A percentile compares a stretch with the other conserved stretches of the same genome.
These are phyloP conservation scores for Tardiomyces depauwii DNA, from an alignment of 1,139 yeast species.

Conservation along the genomic window DNA sequence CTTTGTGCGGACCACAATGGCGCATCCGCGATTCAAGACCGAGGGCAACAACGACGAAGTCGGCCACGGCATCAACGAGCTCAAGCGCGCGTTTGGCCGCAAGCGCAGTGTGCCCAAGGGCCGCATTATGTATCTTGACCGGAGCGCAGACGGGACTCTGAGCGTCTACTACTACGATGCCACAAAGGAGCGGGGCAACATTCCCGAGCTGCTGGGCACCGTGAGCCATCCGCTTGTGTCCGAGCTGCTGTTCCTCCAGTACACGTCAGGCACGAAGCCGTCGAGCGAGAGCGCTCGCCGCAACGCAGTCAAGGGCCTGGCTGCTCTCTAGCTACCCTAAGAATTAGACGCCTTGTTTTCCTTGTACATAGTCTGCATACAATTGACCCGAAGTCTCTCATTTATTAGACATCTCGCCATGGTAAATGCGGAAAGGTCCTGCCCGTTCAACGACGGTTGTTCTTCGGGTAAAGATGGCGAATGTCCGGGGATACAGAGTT, in stretches of 20 bases:
- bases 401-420: no score
- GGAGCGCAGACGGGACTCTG: constrained; percentile 36
- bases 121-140: constrained; percentile 42
- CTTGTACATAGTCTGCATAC: no score
- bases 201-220: constrained; percentile 29
- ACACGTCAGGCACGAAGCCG: constrained; percentile 52
- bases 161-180: constrained; percentile 32
- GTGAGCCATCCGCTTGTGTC: constrained; percentile 34
- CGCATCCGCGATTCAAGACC: constrained; percentile 34
- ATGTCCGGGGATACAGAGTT: constrained; percentile 21
- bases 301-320: constrained; percentile 18
- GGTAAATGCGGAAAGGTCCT: background rate
- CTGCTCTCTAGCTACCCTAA: background rate
- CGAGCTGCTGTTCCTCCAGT: constrained; percentile 46
- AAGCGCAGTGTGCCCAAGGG: constrained; percentile 41
- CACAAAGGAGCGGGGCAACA: constrained; percentile 16
- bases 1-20: constrained; percentile 61
- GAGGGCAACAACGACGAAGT: constrained; percentile 16
- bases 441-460: background rate
- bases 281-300: constrained; percentile 33
- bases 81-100: constrained; percentile 28
- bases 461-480: constrained; percentile 1
- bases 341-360: no score
- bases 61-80: constrained; percentile 26
- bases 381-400: no score